Conservation (phyloP, 2,329 filamentous ascomycete genomes). For the Bisporella sp. region DNA sequence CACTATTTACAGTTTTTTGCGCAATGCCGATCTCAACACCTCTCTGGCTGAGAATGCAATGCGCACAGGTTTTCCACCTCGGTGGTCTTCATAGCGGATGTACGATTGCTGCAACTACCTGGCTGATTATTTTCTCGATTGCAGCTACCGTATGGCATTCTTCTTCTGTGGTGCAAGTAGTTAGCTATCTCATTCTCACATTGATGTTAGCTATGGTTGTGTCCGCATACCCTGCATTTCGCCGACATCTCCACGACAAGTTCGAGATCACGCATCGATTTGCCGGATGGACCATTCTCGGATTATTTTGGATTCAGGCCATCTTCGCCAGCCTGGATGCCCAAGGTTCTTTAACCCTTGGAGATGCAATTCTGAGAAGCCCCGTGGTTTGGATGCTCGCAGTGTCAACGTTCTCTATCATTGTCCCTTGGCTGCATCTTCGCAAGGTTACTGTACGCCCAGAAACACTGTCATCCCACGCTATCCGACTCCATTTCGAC, state of each 20-base stretch:
- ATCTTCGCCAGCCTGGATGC: slow-evolving; percentile 45
- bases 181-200: slow-evolving; percentile 49
- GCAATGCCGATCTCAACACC: slow-evolving; percentile 39
- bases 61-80: slow-evolving; percentile 45
- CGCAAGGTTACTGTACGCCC: slow-evolving; percentile 59
- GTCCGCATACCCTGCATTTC: slow-evolving; percentile 57
- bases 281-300: slow-evolving; percentile 61
- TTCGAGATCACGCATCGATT: slow-evolving; percentile 70
- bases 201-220: slow-evolving; percentile 53
- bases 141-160: slow-evolving; percentile 29
- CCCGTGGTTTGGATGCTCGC: slow-evolving; percentile 63
- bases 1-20: slow-evolving; percentile 39
- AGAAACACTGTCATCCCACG: slow-evolving; percentile 64
- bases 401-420: slow-evolving; percentile 55
- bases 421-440: slow-evolving; percentile 68
- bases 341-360: slow-evolving; percentile 24
- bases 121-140: slow-evolving; percentile 35
- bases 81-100: slow-evolving; percentile 48
- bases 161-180: slow-evolving; percentile 36
- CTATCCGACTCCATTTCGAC: slow-evolving; percentile 62
- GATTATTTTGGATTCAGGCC: slow-evolving; percentile 58
- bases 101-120: slow-evolving; percentile 39
- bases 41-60: slow-evolving; percentile 38
- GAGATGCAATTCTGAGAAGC: slow-evolving; percentile 33
- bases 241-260: slow-evolving; percentile 55